Evolutionary conservation across 768 basidiomycete genomes (phyloP).

Genomic region (Cystofilobasidium ferigula): DNA sequence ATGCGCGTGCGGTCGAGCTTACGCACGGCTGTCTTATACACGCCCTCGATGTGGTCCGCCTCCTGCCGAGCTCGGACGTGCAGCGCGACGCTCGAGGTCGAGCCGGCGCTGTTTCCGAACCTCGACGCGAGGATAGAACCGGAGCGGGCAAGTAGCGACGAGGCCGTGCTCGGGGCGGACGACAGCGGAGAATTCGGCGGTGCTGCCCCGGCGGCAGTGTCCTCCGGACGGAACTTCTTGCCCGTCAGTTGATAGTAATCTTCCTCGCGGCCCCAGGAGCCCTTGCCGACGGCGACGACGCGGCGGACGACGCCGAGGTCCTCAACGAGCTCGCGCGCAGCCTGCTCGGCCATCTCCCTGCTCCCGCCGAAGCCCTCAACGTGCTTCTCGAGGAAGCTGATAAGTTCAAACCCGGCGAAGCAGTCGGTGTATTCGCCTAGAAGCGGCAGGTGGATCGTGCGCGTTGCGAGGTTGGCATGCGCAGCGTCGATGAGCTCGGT

Average conservation of each 20-base stretch:
- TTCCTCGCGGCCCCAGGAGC: conserved; percentile 19
- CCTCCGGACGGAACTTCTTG: background rate
- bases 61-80: conserved; percentile 12
- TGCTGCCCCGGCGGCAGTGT: background rate
- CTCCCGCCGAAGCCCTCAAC: conserved; percentile 18
- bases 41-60: conserved; percentile 7
- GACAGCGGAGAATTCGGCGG: background rate
- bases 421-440: conserved; percentile 22
- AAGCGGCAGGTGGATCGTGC: conserved; percentile 16
- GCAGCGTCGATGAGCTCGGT: conserved; percentile 10
- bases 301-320: conserved; percentile 5
- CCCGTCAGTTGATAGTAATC: conserved; percentile 24
- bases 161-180: background rate
- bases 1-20: conserved; percentile 19
- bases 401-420: conserved; percentile 18
- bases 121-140: conserved; percentile 6
- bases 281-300: conserved; percentile 19
- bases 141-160: conserved; percentile 17
- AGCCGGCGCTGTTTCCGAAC: background rate
- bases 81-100: background rate
- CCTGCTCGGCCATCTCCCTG: conserved; percentile 7
- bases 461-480: background rate
- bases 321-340: conserved; percentile 22
- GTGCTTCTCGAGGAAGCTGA: conserved; percentile 6
- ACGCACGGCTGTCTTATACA: conserved; percentile 13